Conservation (phyloP, 805 yeast species). For the Cyberlindnera saturnus region DNA sequence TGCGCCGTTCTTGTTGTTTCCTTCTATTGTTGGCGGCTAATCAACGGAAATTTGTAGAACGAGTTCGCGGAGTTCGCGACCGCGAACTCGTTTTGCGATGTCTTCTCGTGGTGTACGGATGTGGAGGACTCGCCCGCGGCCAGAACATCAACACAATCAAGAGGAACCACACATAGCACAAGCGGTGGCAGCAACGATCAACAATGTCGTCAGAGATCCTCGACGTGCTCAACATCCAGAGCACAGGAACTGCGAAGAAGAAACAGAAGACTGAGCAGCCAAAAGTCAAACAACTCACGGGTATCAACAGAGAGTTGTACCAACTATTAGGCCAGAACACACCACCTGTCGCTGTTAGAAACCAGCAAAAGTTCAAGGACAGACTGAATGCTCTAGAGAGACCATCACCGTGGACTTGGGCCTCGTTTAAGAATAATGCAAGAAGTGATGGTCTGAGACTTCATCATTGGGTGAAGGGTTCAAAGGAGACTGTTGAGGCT, state of each 20-base stretch:
- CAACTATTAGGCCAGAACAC: conserved; percentile 86
- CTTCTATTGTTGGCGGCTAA: too few species aligned
- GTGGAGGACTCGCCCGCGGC: background rate
- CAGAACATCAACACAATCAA: background rate
- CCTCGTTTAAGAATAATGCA: conserved; percentile 51
- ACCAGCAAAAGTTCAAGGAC: conserved; percentile 52
- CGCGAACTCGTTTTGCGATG: background rate
- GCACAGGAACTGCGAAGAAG: conserved; percentile 24
- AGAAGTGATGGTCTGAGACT: conserved; percentile 47
- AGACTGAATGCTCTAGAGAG: conserved; percentile 53
- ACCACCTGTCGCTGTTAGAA: conserved; percentile 69
- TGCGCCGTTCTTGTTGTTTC: background rate
- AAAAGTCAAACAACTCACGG: conserved; percentile 35
- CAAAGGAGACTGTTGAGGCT: conserved; percentile 26
- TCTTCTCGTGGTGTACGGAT: background rate
- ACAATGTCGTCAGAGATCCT: conserved; percentile 55
- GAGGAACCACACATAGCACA: background rate
- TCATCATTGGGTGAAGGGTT: conserved; percentile 85
- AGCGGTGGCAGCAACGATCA: too few species aligned
- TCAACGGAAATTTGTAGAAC: too few species aligned
- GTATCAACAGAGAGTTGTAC: conserved; percentile 87
- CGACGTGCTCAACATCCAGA: conserved; percentile 67
- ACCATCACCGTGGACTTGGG: conserved; percentile 79
- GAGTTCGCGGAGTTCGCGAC: too few species aligned
- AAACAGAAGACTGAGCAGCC: conserved; percentile 25